Evolutionary conservation across 164 flowering plant genomes (phyloP).

Genomic region (Magnolia kwangsiensis): DNA sequence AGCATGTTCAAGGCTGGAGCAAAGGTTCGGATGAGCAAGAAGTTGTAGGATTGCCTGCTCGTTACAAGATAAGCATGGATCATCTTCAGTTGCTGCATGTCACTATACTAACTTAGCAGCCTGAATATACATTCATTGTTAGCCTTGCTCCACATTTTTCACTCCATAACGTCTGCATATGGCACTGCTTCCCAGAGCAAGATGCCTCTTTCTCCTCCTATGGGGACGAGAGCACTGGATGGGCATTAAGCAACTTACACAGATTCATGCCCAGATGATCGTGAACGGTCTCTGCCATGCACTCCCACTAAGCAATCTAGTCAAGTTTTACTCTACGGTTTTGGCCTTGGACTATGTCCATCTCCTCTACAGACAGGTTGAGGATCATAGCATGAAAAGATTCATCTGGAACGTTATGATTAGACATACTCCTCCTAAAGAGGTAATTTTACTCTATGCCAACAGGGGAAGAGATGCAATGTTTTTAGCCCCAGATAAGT

Average conservation of each 20-base stretch:
- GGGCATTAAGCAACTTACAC: constrained; percentile 1
- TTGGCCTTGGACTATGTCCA: not conserved
- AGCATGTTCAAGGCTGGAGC: constrained; percentile 14
- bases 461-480: not conserved
- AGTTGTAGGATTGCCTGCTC: constrained; percentile 18
- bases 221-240: not conserved
- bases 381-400: not conserved
- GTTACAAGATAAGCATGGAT: constrained; percentile 15
- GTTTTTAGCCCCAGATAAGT: constrained; percentile 19
- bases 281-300: not conserved
- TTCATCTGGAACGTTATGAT: constrained; percentile 3
- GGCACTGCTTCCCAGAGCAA: constrained; percentile 1
- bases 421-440: constrained; percentile 1
- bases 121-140: constrained; percentile 16
- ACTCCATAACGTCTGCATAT: not conserved
- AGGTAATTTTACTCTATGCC: constrained; percentile 2
- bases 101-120: constrained; percentile 6
- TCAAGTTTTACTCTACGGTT: not conserved
- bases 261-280: constrained; percentile 4
- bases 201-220: constrained; percentile 2
- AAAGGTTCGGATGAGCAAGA: constrained; percentile 15
- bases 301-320: not conserved
- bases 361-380: not conserved
- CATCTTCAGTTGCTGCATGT: constrained; percentile 10
- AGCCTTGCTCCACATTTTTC: constrained; percentile 3